Evolutionary conservation across 2,329 filamentous ascomycete species (phyloP).

Genomic region (Beauveria bassiana): DNA sequence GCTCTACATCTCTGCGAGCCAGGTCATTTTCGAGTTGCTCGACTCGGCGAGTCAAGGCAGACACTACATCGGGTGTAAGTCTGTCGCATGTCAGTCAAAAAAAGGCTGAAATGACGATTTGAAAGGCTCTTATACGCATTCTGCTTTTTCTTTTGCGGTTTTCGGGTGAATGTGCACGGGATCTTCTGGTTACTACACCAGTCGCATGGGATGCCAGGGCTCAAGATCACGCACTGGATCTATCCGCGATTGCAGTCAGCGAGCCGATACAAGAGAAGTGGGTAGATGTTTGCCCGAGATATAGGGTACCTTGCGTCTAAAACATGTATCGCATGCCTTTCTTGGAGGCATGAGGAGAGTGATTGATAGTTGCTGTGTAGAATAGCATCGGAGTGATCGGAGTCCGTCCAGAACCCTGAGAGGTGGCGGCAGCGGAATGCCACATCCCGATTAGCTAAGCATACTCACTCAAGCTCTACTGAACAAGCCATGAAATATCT

Average conservation of each 20-base stretch:
- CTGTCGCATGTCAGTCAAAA: background rate
- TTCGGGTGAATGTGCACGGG: constrained; percentile 10
- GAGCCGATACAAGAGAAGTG: too few relatives aligned
- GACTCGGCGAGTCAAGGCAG: background rate
- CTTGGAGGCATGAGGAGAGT: constrained; percentile 6
- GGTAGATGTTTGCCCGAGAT: too few relatives aligned
- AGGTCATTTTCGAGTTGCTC: constrained; percentile 1
- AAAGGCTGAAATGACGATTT: background rate
- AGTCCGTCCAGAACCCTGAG: background rate
- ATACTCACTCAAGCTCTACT: background rate
- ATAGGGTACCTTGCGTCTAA: constrained; percentile 11
- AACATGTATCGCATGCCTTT: constrained; percentile 12
- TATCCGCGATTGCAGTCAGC: background rate
- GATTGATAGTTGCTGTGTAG: background rate
- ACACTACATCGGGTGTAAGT: background rate
- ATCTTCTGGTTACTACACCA: constrained; percentile 12
- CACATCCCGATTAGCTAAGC: constrained; percentile 4
- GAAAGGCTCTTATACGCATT: background rate
- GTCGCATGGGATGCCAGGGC: constrained; percentile 9
- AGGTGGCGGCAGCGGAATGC: background rate
- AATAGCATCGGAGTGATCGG: background rate
- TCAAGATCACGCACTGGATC: constrained; percentile 12
- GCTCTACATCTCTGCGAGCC: background rate
- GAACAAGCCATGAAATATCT: background rate
- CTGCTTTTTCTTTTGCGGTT: background rate